A percentile compares a stretch with the other conserved stretches of the same genome.
phyloP scores from a whole-genome alignment of 495 filamentous ascomycete species.

The Penicillium silybi region DNA sequence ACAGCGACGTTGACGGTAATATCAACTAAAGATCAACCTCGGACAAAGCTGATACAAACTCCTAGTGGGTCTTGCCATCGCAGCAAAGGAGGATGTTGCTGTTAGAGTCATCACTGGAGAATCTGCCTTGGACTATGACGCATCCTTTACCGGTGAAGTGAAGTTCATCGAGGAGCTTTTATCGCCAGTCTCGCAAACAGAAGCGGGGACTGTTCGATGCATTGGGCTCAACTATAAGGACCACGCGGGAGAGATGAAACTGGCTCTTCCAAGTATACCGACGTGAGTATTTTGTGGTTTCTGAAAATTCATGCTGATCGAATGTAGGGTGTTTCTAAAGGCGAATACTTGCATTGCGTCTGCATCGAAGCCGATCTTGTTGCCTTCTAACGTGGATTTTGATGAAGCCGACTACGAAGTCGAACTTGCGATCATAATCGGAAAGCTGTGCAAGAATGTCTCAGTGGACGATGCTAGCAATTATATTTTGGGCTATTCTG shows the following conservation, averaged over 20 bases:
- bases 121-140: too few species aligned
- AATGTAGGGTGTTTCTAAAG: slow-evolving; percentile 36
- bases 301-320: not conserved
- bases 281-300: not conserved
- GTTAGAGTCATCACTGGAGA: too few species aligned
- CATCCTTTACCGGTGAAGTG: too few species aligned
- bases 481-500: slow-evolving; percentile 67
- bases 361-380: slow-evolving; percentile 70
- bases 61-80: too few species aligned
- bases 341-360: slow-evolving; percentile 57
- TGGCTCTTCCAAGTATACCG: slow-evolving; percentile 26
- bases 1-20: too few species aligned
- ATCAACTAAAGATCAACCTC: too few species aligned
- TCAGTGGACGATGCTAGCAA: slow-evolving; percentile 57
- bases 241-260: slow-evolving; percentile 65
- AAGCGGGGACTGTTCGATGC: slow-evolving; percentile 28
- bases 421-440: slow-evolving; percentile 67
- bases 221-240: slow-evolving; percentile 69
- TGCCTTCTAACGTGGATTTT: slow-evolving; percentile 15
- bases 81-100: too few species aligned
- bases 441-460: slow-evolving; percentile 56
- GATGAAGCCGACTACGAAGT: slow-evolving; percentile 60
- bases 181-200: too few species aligned
- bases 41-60: too few species aligned
- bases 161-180: too few species aligned